Evolutionary conservation across 768 basidiomycete genomes (phyloP), one percentile per base, ranked within the genome.

Genomic region (Trametes maxima): DNA sequence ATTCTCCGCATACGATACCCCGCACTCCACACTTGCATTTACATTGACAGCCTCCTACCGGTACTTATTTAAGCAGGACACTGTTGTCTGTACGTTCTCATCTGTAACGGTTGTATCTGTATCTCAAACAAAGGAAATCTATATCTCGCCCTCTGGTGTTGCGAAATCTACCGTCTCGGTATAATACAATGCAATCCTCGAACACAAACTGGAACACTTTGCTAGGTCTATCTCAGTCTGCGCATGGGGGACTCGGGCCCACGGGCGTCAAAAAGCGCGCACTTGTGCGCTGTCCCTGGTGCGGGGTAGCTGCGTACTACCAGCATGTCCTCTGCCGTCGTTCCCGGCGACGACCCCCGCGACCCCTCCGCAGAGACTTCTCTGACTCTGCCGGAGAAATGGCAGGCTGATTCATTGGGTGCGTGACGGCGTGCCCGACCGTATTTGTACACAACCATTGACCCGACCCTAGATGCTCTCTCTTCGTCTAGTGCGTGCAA

Each of bases 301-400:
- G 17, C 25, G 40, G 35, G 57, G 48, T 71, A 24, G 52, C 53
- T 54, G 51, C 52, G 28, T 33, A 47, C 57, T 57, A 47, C 57
- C 62, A 66, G 59, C 49, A 70, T 68, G 68, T 68, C 67, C 19
- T 35, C 55, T 24, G 35, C 52, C 12, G 46, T 54, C 43, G 25
- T 57, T 51, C 69, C 52, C 49, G 68, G 63, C 48, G 82, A 83
- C 59, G 88, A 92, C 72, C 87, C 89, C 14, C 79, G 89, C 59
- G 86, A 92, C 66, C 63, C 83, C 28, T 80, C 85, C 12, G 80
- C 85, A 10, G 90, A 90, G 70, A 77, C 76, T 0, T 77, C 78
- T 40, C 74, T 86, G 64, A 75, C 78, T 0, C 73, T 87, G n/a
- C 91, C 91, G 0, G 80, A 79, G 59, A 80, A 81, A 16, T 93